phyloP scores from a whole-genome alignment of 164 flowering plant species.

The Liriodendron chinense region DNA sequence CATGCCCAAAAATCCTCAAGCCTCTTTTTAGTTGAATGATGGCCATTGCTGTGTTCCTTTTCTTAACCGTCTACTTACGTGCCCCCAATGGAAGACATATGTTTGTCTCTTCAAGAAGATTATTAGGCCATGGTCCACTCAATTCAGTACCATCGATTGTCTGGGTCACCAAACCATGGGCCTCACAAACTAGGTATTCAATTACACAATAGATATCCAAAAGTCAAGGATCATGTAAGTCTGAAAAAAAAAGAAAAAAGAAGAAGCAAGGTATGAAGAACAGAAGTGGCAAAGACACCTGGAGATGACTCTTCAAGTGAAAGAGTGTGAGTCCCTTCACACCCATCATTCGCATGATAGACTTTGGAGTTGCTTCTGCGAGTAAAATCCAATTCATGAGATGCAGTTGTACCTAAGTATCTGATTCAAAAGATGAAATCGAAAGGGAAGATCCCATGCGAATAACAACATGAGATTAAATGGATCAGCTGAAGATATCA shows the following conservation, averaged over 20 bases:
- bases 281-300: conserved; percentile 33
- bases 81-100: not conserved
- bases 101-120: not conserved
- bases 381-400: not conserved
- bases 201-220: not conserved
- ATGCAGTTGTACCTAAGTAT: not conserved
- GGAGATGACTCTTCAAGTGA: conserved; percentile 80
- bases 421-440: too few species aligned
- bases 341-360: conserved; percentile 73
- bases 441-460: too few species aligned
- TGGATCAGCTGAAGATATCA: too few species aligned
- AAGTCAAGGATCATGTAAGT: not conserved
- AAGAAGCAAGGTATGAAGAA: conserved; percentile 13
- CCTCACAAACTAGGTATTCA: not conserved
- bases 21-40: not conserved
- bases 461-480: too few species aligned
- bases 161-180: too few species aligned
- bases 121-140: not conserved
- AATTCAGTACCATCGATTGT: too few species aligned
- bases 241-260: too few species aligned
- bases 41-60: conserved; percentile 2
- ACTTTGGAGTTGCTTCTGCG: conserved; percentile 84
- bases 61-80: not conserved
- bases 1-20: too few species aligned
- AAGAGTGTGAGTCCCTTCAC: conserved; percentile 77